phyloP scores from a whole-genome alignment of 2,329 filamentous ascomycete genomes.

The Sclerotiophoma versabilis region DNA sequence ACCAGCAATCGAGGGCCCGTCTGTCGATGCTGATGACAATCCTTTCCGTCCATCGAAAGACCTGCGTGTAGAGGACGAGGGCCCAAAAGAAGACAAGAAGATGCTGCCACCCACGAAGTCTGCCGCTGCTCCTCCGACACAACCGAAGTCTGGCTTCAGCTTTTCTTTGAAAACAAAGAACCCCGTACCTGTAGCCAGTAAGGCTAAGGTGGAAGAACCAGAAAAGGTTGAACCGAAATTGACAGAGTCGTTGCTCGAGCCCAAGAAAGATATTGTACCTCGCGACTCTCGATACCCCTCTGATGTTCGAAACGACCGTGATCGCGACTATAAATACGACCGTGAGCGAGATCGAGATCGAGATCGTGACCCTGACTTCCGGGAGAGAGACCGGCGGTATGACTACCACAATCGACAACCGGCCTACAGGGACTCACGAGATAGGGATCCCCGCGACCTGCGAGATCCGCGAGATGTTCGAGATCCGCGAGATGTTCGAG shows the following conservation, averaged over 20 bases:
- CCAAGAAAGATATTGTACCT: conserved; percentile 49
- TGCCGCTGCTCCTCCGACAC: conserved; percentile 62
- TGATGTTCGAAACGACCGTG: conserved; percentile 35
- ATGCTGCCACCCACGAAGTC: conserved; percentile 61
- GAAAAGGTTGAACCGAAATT: conserved; percentile 42
- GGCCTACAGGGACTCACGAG: conserved; percentile 39
- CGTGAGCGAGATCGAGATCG: conserved; percentile 51
- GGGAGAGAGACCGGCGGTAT: conserved; percentile 51
- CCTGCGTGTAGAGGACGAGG: conserved; percentile 68
- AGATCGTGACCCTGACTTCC: conserved; percentile 49
- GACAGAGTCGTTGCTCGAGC: conserved; percentile 51
- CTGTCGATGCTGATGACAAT: conserved; percentile 64
- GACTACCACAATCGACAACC: conserved; percentile 37
- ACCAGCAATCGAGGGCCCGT: conserved; percentile 32
- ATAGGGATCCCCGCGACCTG: conserved; percentile 32
- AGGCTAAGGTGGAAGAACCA: conserved; percentile 55
- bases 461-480: conserved; percentile 25
- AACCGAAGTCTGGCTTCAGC: conserved; percentile 69
- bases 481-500: conserved; percentile 38
- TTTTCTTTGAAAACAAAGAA: conserved; percentile 87
- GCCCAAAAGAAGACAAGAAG: conserved; percentile 58
- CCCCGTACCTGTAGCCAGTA: conserved; percentile 61
- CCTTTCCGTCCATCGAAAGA: conserved; percentile 71
- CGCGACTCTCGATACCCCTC: conserved; percentile 34
- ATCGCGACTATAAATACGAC: conserved; percentile 32